phyloP scores from a whole-genome alignment of 2,329 filamentous ascomycete genomes.

The Orbilia javanica region DNA sequence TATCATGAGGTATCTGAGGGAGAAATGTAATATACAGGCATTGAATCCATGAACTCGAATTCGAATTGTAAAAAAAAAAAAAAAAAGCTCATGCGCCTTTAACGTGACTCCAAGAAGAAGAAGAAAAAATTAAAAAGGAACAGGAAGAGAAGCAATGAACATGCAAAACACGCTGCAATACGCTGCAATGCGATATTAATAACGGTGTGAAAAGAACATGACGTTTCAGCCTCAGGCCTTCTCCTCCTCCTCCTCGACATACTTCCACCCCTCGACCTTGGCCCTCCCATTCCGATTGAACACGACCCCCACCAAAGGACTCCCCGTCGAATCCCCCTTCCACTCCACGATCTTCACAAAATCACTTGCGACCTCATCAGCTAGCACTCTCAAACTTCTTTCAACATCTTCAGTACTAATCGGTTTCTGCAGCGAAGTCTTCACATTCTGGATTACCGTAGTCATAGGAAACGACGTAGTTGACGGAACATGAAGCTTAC shows the following conservation, averaged over 20 bases:
- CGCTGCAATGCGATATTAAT: conserved; percentile 36
- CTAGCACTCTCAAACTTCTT: conserved; percentile 40
- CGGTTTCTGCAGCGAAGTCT: conserved; percentile 46
- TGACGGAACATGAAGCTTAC: conserved; percentile 34
- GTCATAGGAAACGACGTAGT: conserved; percentile 51
- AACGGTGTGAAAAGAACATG: conserved; percentile 2
- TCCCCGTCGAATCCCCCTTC: conserved; percentile 54
- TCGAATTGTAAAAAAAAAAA: background rate
- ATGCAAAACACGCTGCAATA: conserved; percentile 17
- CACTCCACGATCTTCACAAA: conserved; percentile 57
- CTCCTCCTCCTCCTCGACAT: conserved; percentile 43
- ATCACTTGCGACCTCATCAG: conserved; percentile 50
- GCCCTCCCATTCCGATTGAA: conserved; percentile 46
- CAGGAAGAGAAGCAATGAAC: background rate
- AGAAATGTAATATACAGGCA: conserved; percentile 4
- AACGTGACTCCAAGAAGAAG: conserved; percentile 13
- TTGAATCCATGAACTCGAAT: conserved; percentile 4
- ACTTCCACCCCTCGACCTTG: conserved; percentile 49
- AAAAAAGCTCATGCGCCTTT: conserved; percentile 6
- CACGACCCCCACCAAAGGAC: conserved; percentile 40
- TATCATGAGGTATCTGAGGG: background rate
- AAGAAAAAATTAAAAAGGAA: background rate
- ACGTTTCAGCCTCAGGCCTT: conserved; percentile 14
- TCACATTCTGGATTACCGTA: conserved; percentile 44
- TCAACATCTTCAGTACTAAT: conserved; percentile 43